phyloP scores from a whole-genome alignment of 1,139 yeast genomes.

The Taphrina deformans region DNA sequence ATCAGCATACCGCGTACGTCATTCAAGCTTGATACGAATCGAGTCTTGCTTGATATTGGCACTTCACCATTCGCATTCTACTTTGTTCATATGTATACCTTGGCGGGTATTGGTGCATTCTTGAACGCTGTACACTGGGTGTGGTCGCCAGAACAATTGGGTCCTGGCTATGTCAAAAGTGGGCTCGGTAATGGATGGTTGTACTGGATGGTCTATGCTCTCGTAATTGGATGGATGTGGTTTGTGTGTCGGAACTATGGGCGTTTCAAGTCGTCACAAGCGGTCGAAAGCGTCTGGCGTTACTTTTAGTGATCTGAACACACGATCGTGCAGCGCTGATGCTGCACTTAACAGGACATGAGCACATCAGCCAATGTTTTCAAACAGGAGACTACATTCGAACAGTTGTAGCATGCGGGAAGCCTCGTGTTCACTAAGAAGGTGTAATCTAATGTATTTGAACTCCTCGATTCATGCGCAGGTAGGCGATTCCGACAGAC shows the following conservation, averaged over 20 bases:
- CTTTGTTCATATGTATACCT: constrained; percentile 27
- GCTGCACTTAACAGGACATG: neutral
- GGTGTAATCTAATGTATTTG: no score
- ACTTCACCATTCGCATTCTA: constrained; percentile 28
- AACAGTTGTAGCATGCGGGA: no score
- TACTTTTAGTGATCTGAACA: constrained; percentile 19
- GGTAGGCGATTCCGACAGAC: no score
- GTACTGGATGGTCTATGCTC: constrained; percentile 22
- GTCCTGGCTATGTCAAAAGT: constrained; percentile 17
- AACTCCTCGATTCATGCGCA: no score
- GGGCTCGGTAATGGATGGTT: constrained; percentile 28
- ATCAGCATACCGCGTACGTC: neutral
- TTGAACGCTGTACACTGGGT: constrained; percentile 4
- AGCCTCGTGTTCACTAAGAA: no score
- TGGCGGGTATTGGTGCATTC: constrained; percentile 8
- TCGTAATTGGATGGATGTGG: constrained; percentile 29
- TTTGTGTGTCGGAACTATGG: constrained; percentile 29
- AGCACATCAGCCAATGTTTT: no score
- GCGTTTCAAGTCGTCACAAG: constrained; percentile 17
- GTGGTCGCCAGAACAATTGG: constrained; percentile 13
- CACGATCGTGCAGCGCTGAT: no score
- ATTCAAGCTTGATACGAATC: constrained; percentile 12
- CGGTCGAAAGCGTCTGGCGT: constrained; percentile 25
- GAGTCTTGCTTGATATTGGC: constrained; percentile 30
- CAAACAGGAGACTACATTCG: no score